Evolutionary conservation across 2,329 filamentous ascomycete genomes (phyloP).

Genomic region (Sarocladium oryzae): DNA sequence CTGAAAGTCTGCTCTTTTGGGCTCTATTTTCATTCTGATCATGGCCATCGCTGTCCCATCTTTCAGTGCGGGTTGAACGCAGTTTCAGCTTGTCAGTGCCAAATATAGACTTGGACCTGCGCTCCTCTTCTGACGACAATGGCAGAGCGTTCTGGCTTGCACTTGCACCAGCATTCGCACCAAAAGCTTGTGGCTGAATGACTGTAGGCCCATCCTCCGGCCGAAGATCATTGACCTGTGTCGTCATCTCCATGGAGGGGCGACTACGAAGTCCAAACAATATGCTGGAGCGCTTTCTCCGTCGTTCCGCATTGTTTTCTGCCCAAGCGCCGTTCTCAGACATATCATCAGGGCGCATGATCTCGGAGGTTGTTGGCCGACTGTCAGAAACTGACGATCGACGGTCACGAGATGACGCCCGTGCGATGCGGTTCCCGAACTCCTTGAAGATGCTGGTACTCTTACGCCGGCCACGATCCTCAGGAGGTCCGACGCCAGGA

Average conservation of each 20-base stretch:
- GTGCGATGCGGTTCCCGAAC: constrained; percentile 37
- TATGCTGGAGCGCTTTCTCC: constrained; percentile 33
- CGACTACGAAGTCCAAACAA: constrained; percentile 26
- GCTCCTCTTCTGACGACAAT: constrained; percentile 3
- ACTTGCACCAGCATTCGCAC: neutral
- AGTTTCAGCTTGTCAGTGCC: neutral
- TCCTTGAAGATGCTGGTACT: constrained; percentile 46
- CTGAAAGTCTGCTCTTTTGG: constrained; percentile 21
- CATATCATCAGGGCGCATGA: constrained; percentile 30
- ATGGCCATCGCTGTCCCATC: neutral
- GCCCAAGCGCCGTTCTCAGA: constrained; percentile 34
- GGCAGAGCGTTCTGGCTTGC: constrained; percentile 6
- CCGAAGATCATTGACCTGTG: neutral
- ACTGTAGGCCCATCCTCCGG: neutral
- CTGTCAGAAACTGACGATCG: constrained; percentile 14
- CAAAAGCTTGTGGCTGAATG: neutral
- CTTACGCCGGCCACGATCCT: constrained; percentile 29
- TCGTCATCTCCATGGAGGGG: constrained; percentile 16
- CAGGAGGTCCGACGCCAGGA: constrained; percentile 28
- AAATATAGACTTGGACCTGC: neutral
- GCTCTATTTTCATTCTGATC: too few relatives aligned
- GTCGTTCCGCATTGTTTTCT: constrained; percentile 29
- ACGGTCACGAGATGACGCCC: constrained; percentile 25
- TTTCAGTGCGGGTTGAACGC: neutral
- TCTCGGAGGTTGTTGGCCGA: constrained; percentile 13